Evolutionary conservation across 2,329 filamentous ascomycete species (phyloP), one percentile per base, ranked within the genome.

Genomic region (Phialophora expanda): DNA sequence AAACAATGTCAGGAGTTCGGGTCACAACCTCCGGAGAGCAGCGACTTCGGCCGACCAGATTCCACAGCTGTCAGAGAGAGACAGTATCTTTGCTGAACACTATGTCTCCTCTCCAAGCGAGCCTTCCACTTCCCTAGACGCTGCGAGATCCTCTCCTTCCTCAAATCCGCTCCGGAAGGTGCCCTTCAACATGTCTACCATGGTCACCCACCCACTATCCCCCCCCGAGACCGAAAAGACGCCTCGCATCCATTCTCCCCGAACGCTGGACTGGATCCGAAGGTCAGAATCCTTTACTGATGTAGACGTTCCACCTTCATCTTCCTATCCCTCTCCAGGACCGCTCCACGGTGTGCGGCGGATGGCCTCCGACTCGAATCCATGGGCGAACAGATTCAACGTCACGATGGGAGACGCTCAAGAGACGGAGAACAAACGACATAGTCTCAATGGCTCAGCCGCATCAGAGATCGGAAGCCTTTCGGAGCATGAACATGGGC

Each of bases 11-110:
- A 64, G 56, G 61, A 38, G 61, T 41, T 53, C 65, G 28, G 48
- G 56, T 41, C 51, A 67, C 63, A 68, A 65, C n/a, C 44, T 66
- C 32, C 60, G 50, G 20, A 53, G 69, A 50, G 56, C 71, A 59
- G 56, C 66, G 38, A 64, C 66, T 38, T 70, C 67, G 66, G 68
- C 66, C 50, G 62, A 71, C 17, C 72, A 78, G 56, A 75, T 74
- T 32, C 84, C 85, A 56, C 85, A 85, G 76, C 78, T 88, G 69
- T 86, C 85, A 28, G 86, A 88, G 75, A 78, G 86, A 72, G 86
- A 88, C 75, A 86, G 83, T 76, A 88, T 88, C 74, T 88, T 87
- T 73, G 85, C 86, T 60, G 87, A 86, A 38, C 85, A 86, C 70
- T 88, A 88, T 75, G 76, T 84, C 0, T 79, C 80, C 66, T 81